A percentile compares a stretch with the other conserved stretches of the same genome.
Conservation (phyloP, 2,329 filamentous ascomycete genomes). For the Pseudophaeomoniella oleicola region DNA sequence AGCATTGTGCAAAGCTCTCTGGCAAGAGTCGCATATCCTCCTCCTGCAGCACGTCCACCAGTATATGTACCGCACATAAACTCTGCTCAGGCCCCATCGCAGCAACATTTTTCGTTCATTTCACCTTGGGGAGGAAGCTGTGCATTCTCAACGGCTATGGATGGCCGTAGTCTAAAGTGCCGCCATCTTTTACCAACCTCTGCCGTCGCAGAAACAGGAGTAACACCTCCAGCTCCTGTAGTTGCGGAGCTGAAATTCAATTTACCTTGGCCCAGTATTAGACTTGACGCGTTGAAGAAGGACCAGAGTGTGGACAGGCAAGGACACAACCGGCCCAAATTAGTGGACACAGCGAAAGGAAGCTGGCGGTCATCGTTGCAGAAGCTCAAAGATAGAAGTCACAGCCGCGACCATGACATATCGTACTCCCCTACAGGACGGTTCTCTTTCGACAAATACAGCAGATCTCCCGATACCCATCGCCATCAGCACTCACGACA, state of each 20-base stretch:
- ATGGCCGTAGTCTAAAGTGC: slow-evolving; percentile 60
- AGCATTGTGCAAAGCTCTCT: neutral
- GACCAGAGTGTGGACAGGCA: neutral
- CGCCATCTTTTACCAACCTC: slow-evolving; percentile 47
- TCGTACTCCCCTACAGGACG: neutral
- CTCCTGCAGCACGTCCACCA: neutral
- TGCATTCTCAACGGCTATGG: slow-evolving; percentile 66
- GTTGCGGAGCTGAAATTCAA: slow-evolving; percentile 88
- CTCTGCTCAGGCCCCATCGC: neutral
- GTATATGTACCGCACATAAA: neutral
- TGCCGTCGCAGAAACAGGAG: slow-evolving; percentile 13
- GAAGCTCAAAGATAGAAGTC: slow-evolving; percentile 6
- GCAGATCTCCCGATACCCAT: slow-evolving; percentile 7
- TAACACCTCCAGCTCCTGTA: slow-evolving; percentile 25
- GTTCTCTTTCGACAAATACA: neutral
- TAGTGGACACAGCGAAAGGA: slow-evolving; percentile 4
- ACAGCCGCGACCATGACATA: neutral
- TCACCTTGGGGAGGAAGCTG: slow-evolving; percentile 82
- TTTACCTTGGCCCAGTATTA: slow-evolving; percentile 32
- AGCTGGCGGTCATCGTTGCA: slow-evolving; percentile 6
- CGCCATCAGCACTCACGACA: slow-evolving; percentile 8
- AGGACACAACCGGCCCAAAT: slow-evolving; percentile 7
- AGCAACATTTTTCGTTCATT: slow-evolving; percentile 52
- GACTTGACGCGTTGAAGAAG: neutral
- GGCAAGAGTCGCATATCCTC: neutral